Base-by-base conservation (phyloP, 129 eudicot species). In the Helianthus annuus region DNA sequence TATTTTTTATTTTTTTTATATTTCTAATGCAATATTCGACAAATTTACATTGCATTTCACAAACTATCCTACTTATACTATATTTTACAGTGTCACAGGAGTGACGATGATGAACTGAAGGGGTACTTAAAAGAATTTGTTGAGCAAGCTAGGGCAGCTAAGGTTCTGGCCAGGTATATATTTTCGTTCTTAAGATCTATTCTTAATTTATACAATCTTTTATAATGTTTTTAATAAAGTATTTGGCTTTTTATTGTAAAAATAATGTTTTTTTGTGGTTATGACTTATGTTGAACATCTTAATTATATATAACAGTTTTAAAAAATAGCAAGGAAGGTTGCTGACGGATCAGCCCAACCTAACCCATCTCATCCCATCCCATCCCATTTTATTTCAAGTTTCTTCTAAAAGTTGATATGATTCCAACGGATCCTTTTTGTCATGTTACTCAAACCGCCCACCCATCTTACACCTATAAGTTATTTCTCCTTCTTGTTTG, bases 151-250 rank as follows among this genome's bases (percentile, higher is more conserved):
- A 71, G 57, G 39, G 65, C 66, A 39, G 39, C 75, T 14, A 70
- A 71, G 57, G 54, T 16, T 71, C 68, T 15, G 14, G 11, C 46
- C 57, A 24, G 76, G 76, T 71, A 71, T 19, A 13, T 27, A 42
- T 13, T 71, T 39, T 52, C 48, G 52, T 69, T 51, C 1, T 52
- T 36, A 3, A 51, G 27, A 12, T 56, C 62, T 56, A 56, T 19
- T 56, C 34, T 55, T 22, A 56, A 19, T 8, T 12, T 5, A 22
- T 22, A n/a, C 62, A 56, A 22, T 56, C 36, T 56, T 56, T 29
- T 56, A 56, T 5, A 2, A 56, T 7, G 6, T 22, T 40, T 40
- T 9, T 19, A 16, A 9, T 19, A 22, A 56, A 56, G 24, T 22
- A 17, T 56, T 56, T 56, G 62, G 34, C 29, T 27, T 11, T 10